phyloP scores from a whole-genome alignment of 164 flowering plant genomes.

The Vitis rotundifolia region DNA sequence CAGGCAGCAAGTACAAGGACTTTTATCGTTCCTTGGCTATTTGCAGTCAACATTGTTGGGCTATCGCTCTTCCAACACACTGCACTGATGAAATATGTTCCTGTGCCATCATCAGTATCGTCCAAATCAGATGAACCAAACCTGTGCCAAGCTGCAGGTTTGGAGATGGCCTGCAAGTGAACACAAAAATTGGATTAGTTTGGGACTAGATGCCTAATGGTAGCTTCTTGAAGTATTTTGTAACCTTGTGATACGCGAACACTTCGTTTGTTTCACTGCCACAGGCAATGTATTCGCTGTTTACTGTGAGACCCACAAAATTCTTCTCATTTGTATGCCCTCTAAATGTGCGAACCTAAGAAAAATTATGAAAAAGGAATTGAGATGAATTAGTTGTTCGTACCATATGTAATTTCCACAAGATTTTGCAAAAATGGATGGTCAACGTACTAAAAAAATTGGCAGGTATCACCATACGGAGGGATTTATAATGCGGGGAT shows the following conservation, averaged over 20 bases:
- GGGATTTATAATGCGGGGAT: no score
- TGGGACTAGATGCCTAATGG: neutral
- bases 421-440: no score
- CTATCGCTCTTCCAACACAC: constrained; percentile 94
- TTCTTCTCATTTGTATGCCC: constrained; percentile 91
- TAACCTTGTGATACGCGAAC: constrained; percentile 86
- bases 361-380: neutral
- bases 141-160: constrained; percentile 70
- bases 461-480: no score
- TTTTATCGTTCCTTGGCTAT: constrained; percentile 89
- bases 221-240: neutral
- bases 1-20: constrained; percentile 78
- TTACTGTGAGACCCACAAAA: constrained; percentile 83
- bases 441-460: no score
- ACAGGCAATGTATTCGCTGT: constrained; percentile 76
- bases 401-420: no score
- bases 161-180: constrained; percentile 70
- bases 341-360: constrained; percentile 70
- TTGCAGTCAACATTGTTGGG: constrained; percentile 80
- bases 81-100: constrained; percentile 77
- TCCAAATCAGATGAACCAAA: constrained; percentile 61
- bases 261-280: constrained; percentile 96
- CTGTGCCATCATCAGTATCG: constrained; percentile 61
- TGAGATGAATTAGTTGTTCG: no score
- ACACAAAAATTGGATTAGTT: neutral